Evolutionary conservation across 2,329 filamentous ascomycete genomes (phyloP), one percentile per base, ranked within the genome.

Genomic region (Cladosporium cucumerinum): DNA sequence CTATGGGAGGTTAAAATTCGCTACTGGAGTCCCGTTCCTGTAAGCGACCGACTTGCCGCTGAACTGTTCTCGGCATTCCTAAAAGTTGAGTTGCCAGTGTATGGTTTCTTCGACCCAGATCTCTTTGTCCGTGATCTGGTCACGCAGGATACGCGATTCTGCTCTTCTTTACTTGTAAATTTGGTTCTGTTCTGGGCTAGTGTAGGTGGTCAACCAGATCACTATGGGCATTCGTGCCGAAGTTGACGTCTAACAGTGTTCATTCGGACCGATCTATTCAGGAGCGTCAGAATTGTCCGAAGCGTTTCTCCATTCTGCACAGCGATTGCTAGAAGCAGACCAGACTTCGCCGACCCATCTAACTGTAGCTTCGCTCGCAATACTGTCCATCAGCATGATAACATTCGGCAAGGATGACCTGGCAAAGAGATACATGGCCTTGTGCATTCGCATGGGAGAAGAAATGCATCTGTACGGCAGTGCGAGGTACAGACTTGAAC

Each of bases 231-330:
- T 16, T 16, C 12, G 14, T 8, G 18, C n/a, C n/a, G 43, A n/a
- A 2, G 14, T 14, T 58, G 18, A 58, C 23, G 43, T 28, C 2
- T 10, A 5, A 18, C 23, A 58, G 57, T 58, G 57, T 28, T 46
- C 57, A 5, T 58, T 58, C 25, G 34, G 57, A 28, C 57, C 57
- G n/a, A 43, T 58, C 25, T 58, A 43, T 32, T 36, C 23, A 43
- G 57, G 34, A 16, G 57, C 57, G 1, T 43, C 34, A n/a, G 11
- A 28, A 2, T 10, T 30, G 8, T 39, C 36, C 1, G 34, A 30
- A 16, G 21, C 21, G 3, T 46, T 58, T 18, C 25, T 58, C 16
- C 5, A 11, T 11, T 26, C 57, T 5, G 34, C 57, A 25, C 34
- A 58, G 36, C 34, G 21, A 28, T 18, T 58, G 21, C 36, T 58